Evolutionary conservation across 176 grass and related monocot species (phyloP).

Genomic region (Carex cristatella): DNA sequence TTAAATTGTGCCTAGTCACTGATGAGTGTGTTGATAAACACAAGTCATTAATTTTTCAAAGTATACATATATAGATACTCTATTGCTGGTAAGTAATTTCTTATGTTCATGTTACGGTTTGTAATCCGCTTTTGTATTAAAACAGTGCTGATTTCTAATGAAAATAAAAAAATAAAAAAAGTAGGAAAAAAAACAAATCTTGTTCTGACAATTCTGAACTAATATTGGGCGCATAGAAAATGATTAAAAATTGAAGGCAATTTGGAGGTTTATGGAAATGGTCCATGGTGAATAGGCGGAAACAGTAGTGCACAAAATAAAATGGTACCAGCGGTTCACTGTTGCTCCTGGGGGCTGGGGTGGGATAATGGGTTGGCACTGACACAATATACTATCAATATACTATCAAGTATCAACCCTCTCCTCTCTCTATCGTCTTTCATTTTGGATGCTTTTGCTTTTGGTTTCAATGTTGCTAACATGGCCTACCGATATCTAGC

Average conservation of each 20-base stretch:
- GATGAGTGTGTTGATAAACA: too few relatives aligned
- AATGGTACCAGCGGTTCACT: constrained; percentile 7
- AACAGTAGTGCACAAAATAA: constrained; percentile 17
- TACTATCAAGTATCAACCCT: too few relatives aligned
- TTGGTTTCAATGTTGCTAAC: background rate
- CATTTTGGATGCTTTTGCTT: constrained; percentile 11
- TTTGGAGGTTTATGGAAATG: background rate
- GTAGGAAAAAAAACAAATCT: background rate
- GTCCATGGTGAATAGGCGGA: background rate
- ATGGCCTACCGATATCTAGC: background rate
- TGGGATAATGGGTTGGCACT: constrained; percentile 18
- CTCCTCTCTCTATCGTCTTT: background rate
- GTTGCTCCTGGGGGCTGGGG: constrained; percentile 16
- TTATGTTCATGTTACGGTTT: too few relatives aligned
- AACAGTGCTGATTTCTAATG: too few relatives aligned
- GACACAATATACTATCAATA: constrained; percentile 8
- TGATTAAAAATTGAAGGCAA: background rate
- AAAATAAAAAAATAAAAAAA: too few relatives aligned
- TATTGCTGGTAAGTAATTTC: too few relatives aligned
- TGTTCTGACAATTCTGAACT: background rate
- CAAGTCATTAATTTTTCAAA: too few relatives aligned
- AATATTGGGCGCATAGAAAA: background rate
- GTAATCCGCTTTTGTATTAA: too few relatives aligned
- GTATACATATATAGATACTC: too few relatives aligned
- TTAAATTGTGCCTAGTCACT: too few relatives aligned